A percentile compares a stretch with the other conserved stretches of the same genome.
Conservation (phyloP, 371 early-diverging fungal species). For the Phascolomyces articulosus region DNA sequence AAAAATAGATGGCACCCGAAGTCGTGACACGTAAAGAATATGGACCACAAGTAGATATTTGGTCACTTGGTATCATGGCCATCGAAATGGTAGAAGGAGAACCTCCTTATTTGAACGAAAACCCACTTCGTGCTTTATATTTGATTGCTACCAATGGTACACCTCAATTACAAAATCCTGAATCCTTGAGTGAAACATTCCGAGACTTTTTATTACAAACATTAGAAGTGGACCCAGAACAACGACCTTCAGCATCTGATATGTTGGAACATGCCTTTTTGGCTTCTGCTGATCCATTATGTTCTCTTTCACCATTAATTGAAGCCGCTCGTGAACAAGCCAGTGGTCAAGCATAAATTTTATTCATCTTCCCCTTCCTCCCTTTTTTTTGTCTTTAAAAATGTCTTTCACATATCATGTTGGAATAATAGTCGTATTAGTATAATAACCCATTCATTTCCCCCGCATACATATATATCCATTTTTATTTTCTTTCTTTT, state of each 20-base stretch:
- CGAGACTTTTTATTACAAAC: slow-evolving; percentile 70
- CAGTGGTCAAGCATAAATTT: neutral
- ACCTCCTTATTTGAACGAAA: slow-evolving; percentile 89
- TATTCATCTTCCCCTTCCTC: neutral
- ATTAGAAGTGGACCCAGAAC: slow-evolving; percentile 69
- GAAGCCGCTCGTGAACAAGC: slow-evolving; percentile 57
- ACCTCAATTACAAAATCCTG: slow-evolving; percentile 80
- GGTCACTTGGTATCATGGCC: slow-evolving; percentile 92
- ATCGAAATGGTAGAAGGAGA: slow-evolving; percentile 86
- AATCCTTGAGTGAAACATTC: slow-evolving; percentile 65
- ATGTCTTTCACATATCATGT: too few species aligned
- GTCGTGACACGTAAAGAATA: slow-evolving; percentile 90
- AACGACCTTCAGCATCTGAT: slow-evolving; percentile 31
- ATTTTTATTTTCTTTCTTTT: too few species aligned
- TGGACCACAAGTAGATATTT: slow-evolving; percentile 88
- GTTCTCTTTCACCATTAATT: slow-evolving; percentile 87
- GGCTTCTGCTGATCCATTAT: slow-evolving; percentile 80
- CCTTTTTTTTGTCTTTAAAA: too few species aligned
- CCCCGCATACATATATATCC: too few species aligned
- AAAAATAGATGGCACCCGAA: slow-evolving; percentile 85
- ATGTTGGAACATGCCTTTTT: slow-evolving; percentile 83
- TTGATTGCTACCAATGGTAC: slow-evolving; percentile 91
- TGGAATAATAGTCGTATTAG: too few species aligned
- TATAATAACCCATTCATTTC: too few species aligned
- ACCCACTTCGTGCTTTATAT: slow-evolving; percentile 82